Evolutionary conservation across 768 basidiomycete genomes (phyloP), one percentile per base, ranked within the genome.

Genomic region (Fomitopsis serialis): DNA sequence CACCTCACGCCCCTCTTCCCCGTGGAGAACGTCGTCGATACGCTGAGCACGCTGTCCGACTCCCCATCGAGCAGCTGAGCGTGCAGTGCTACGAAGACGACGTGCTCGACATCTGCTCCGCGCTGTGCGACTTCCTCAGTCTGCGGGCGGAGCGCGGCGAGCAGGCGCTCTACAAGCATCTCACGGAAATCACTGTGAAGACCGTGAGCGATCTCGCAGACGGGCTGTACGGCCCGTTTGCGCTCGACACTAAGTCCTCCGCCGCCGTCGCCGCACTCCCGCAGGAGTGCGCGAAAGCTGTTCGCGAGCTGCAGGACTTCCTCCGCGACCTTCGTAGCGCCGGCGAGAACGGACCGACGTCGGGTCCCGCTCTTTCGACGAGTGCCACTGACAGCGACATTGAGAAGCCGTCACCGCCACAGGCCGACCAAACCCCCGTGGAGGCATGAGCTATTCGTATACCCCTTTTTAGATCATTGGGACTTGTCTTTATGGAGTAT

Each of bases 1-100:
- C 80, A 81, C 64, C 80, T 83, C 63, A 74, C 78, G 1, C 81
- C 81, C 0, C 81, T 78, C 68, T 80, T 84, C 72, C 80, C 82
- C 24, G 72, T 81, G 36, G 79, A 82, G 62, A 75, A 72, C 60
- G 77, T 84, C 54, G 78, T 79, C 24, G 77, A 82, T 58, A 83
- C 82, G 3, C 75, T 83, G 60, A 65, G 78, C 11, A 78, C 78
- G 58, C 74, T 85, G 32, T 77, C 80, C 10, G 79, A 75, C 25
- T 80, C 79, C 84, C 82, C 22, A 78, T 85, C 48, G 80, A 84
- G 61, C 71, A 70, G 15, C 69, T 84, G 17, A 78, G 78, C 8
- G 70, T 84, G 48, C 76, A 80, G 55, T 83, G 81, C 67, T 81
- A 78, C 65, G 78, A 78, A 53, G 82, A 83, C 56, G 82, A 84